Percentiles rank a stretch among this genome's conserved stretches.
Evolutionary conservation across 345 rosid species (phyloP).

Genomic region (Durio zibethinus): DNA sequence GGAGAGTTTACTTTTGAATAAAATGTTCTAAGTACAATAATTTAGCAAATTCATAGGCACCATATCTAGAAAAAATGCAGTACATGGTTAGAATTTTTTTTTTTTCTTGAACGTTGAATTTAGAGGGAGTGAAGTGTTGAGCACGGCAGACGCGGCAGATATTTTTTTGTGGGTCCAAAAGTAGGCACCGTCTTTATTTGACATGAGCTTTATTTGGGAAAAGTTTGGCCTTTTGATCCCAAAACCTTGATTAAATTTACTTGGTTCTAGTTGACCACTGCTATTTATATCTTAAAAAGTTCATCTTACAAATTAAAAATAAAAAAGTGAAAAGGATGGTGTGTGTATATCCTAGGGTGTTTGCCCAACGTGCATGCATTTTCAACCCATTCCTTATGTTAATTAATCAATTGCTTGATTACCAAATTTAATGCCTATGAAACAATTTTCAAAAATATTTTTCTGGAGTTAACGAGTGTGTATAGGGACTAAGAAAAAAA

Average conservation of each 20-base stretch:
- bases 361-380: background rate
- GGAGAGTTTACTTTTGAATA: no score
- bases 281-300: background rate
- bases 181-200: constrained; percentile 52
- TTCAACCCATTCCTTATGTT: background rate
- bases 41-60: no score
- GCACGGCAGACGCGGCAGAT: constrained; percentile 31
- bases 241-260: background rate
- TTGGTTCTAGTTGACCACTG: background rate
- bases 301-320: background rate
- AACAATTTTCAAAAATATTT: no score
- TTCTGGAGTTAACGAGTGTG: no score
- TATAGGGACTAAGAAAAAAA: no score
- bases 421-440: background rate
- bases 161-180: constrained; percentile 35
- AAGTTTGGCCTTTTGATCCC: background rate
- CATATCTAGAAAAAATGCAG: no score
- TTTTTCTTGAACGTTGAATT: constrained; percentile 25
- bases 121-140: constrained; percentile 22
- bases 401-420: background rate
- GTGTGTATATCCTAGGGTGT: background rate
- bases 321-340: background rate
- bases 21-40: no score
- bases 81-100: background rate
- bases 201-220: constrained; percentile 16